These are phyloP conservation scores for Tetrahymena malaccensis DNA, from an alignment of 73 alveolate genomes.

Conservation along the genomic window DNA sequence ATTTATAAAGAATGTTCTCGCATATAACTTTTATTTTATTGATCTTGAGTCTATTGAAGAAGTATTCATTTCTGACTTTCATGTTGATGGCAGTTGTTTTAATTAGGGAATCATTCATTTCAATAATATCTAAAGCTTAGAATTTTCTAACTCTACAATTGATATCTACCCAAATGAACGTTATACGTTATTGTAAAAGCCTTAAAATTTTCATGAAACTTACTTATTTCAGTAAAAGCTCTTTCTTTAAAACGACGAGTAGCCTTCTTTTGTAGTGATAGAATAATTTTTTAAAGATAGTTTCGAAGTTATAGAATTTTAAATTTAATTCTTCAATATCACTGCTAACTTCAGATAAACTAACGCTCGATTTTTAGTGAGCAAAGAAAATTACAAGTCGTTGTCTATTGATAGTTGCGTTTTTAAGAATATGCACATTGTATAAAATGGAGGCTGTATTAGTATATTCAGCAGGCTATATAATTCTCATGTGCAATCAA, in stretches of 20 bases:
- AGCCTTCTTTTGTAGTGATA: not conserved
- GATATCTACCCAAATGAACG: not conserved
- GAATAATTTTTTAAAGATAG: not conserved
- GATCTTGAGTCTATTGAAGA: not conserved
- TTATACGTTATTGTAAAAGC: not conserved
- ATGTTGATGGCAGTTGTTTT: not conserved
- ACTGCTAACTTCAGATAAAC: not conserved
- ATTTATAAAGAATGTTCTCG: not conserved
- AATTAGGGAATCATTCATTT: not conserved
- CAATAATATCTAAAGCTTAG: not conserved
- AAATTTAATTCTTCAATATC: not conserved
- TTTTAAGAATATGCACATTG: not conserved
- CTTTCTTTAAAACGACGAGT: not conserved
- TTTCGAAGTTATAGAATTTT: not conserved
- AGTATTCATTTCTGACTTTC: not conserved
- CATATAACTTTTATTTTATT: not conserved
- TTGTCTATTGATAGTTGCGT: not conserved
- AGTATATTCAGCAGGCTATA: not conserved
- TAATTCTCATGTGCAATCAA: not conserved
- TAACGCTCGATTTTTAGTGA: not conserved
- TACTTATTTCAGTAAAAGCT: too few relatives aligned
- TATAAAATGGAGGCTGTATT: not conserved
- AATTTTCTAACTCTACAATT: not conserved
- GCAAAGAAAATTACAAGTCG: not conserved
- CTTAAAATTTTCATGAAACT: too few relatives aligned